These are phyloP conservation scores for Cronartium ribicola DNA, from an alignment of 1,284 basidiomycete genomes.

Conservation along the genomic window DNA sequence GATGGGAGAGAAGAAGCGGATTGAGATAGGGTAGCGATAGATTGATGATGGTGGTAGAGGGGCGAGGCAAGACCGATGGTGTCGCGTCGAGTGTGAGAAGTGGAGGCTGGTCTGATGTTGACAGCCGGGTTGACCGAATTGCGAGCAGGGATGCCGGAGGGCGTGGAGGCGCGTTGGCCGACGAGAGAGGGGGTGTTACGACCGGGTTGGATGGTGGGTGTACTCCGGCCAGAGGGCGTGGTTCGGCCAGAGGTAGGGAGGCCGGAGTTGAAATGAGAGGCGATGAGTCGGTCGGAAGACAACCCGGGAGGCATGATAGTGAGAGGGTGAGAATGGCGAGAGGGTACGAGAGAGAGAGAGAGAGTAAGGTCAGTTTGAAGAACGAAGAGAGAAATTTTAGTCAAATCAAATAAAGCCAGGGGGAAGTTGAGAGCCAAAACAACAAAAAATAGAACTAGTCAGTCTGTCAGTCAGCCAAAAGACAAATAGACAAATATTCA, in stretches of 20 bases:
- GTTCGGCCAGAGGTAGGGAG: background rate
- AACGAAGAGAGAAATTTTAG: background rate
- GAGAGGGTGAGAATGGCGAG: background rate
- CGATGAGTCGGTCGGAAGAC: background rate
- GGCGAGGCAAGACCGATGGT: conserved; percentile 24
- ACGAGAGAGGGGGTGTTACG: conserved; percentile 1
- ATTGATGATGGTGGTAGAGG: background rate
- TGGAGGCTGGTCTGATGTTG: background rate
- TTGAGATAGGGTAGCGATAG: background rate
- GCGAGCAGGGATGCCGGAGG: conserved; percentile 7
- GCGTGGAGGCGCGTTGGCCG: background rate
- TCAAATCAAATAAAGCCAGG: background rate
- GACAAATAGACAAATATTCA: too few species aligned
- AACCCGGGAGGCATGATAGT: background rate
- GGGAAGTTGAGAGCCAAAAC: background rate
- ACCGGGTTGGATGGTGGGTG: background rate
- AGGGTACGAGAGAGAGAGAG: background rate
- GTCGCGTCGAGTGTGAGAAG: background rate
- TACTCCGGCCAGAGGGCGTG: background rate
- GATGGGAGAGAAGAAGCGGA: conserved; percentile 25
- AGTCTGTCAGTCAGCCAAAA: too few species aligned
- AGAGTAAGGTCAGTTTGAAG: background rate
- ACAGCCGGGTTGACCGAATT: background rate
- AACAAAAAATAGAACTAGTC: too few species aligned
- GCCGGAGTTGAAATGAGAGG: background rate